Percentiles rank a stretch among this genome's conserved stretches.
These are phyloP conservation scores for Thymus quinquecostatus DNA, from an alignment of 257 asterid genomes.

Conservation along the genomic window DNA sequence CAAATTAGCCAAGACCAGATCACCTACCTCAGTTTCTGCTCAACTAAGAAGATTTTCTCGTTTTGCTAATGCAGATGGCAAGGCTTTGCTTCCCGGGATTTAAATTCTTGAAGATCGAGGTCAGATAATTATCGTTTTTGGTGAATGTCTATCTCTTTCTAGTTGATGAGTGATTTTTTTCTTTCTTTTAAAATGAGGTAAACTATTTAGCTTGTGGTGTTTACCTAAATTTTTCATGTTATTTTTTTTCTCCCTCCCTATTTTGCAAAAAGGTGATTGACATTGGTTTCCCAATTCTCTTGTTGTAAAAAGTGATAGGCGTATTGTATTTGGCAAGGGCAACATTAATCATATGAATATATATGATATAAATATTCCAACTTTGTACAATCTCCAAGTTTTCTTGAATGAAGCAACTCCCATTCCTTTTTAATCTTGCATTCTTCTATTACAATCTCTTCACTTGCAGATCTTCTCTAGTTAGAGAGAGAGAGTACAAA, in stretches of 20 bases:
- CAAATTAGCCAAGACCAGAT: neutral
- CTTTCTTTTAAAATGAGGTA: constrained; percentile 28
- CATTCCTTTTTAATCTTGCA: neutral
- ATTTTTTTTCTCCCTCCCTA: constrained; percentile 1
- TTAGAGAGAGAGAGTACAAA: neutral
- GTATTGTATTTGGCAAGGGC: constrained; percentile 17
- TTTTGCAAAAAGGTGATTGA: constrained; percentile 20
- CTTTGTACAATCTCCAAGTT: constrained; percentile 3
- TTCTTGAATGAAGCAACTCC: neutral
- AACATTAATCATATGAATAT: constrained; percentile 6
- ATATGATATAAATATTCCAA: constrained; percentile 8
- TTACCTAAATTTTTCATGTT: constrained; percentile 11
- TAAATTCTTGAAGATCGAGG: constrained; percentile 56
- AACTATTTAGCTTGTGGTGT: constrained; percentile 36
- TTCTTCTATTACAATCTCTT: neutral
- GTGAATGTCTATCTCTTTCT: constrained; percentile 18
- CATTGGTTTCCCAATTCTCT: constrained; percentile 24
- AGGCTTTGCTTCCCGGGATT: constrained; percentile 79
- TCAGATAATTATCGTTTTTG: constrained; percentile 27
- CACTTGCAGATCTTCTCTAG: too few species aligned
- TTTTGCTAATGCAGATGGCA: constrained; percentile 74
- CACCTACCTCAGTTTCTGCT: neutral
- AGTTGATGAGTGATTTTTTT: constrained; percentile 48
- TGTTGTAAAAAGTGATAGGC: constrained; percentile 32
- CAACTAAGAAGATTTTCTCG: neutral